These are phyloP conservation scores for Saksenaea vasiformis DNA, from an alignment of 371 early-diverging fungal species.

Conservation along the genomic window DNA sequence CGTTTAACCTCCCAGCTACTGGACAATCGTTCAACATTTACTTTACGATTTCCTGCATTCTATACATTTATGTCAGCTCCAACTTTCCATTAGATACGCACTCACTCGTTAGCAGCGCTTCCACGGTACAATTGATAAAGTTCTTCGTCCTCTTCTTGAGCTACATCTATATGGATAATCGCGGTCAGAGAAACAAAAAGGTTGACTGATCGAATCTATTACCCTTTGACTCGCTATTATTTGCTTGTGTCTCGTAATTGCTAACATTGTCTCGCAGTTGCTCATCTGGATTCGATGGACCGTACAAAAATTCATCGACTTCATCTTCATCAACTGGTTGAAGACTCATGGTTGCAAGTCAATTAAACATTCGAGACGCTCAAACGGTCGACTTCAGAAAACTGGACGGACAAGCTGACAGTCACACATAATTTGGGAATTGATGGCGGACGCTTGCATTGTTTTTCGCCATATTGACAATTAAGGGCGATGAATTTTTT, in stretches of 20 bases:
- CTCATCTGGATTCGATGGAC: conserved; percentile 13
- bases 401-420: no score
- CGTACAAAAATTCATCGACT: conserved; percentile 33
- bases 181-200: not conserved
- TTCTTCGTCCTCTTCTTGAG: conserved; percentile 24
- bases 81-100: not conserved
- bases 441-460: no score
- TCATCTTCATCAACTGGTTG: conserved; percentile 27
- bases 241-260: conserved; percentile 6
- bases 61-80: not conserved
- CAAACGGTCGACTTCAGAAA: no score
- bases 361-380: no score
- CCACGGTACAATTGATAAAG: conserved; percentile 20
- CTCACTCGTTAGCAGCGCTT: conserved; percentile 27
- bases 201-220: not conserved
- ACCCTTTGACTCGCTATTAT: not conserved
- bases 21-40: not conserved
- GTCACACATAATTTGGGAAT: no score
- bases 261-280: not conserved
- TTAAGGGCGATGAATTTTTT: no score
- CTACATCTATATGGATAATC: not conserved
- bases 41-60: conserved; percentile 18
- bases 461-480: no score
- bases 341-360: not conserved
- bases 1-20: no score